Evolutionary conservation across 192 early-diverging fungal species (phyloP), one percentile per base, ranked within the genome.

Genomic region (Chytriomyces sp.): DNA sequence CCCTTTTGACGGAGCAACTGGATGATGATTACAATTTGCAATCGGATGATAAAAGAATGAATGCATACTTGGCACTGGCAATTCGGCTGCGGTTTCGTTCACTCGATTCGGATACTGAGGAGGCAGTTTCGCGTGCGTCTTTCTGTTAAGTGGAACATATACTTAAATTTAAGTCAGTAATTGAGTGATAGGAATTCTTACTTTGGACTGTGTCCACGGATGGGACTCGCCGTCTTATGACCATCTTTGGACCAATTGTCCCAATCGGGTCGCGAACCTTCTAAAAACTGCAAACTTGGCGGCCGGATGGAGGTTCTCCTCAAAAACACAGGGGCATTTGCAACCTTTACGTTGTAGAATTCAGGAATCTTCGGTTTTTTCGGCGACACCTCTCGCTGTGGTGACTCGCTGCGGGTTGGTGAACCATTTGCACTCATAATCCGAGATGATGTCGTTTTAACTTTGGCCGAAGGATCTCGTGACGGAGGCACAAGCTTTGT

Each of bases 271-370:
- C 64, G 35, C 9, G 16, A 45, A 35, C 62, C 63, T 50, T 75
- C 73, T 45, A 75, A 65, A 45, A 75, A 75, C 73, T 75, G 61
- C 61, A 75, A 46, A n/a, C 50, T 48, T 18, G 73, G 45, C 13
- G 73, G 73, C 46, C 73, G 73, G 24, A 75, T 65, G 10, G 16
- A 65, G 20, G 73, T 65, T 49, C 73, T 35, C 8, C 73, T 28
- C 24, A 75, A 46, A 65, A 75, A 75, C 13, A 75, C 73, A 1
- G 73, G 73, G 7, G 73, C 64, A 48, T 49, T 66, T 23, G 73
- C 61, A 9, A 75, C 46, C 53, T 75, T 75, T 10, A 75, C 73
- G 50, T 75, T 75, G 61, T 75, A 75, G 65, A 75, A 75, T 6
- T 64, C 26, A 16, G 73, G 63, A 50, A 75, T 75, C 13, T 35